Percentiles rank a stretch among this genome's conserved stretches.
These are phyloP conservation scores for Boletus vinaceobasis DNA, from an alignment of 768 basidiomycete genomes.

Conservation along the genomic window DNA sequence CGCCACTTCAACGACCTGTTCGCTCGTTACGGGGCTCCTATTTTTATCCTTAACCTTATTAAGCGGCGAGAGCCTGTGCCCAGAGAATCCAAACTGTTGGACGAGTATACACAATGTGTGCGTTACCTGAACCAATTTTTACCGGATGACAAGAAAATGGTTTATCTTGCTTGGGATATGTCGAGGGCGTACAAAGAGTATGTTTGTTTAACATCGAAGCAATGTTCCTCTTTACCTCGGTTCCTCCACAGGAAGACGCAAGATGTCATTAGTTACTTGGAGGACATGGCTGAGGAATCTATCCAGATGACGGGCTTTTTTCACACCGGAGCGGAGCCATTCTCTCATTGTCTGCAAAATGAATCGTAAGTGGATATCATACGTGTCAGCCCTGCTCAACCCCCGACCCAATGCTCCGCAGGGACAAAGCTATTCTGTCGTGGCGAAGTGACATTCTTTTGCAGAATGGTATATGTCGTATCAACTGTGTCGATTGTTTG, in stretches of 20 bases:
- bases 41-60: constrained; percentile 92
- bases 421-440: constrained; percentile 26
- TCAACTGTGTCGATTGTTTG: constrained; percentile 96
- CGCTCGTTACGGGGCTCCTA: constrained; percentile 81
- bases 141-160: constrained; percentile 80
- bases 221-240: neutral
- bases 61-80: constrained; percentile 78
- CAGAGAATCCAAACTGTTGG: constrained; percentile 84
- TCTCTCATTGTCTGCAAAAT: constrained; percentile 60
- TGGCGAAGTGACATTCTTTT: constrained; percentile 72
- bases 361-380: constrained; percentile 28
- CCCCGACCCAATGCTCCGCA: constrained; percentile 8
- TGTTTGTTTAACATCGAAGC: constrained; percentile 15
- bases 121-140: constrained; percentile 93
- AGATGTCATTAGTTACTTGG: constrained; percentile 92
- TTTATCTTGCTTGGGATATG: constrained; percentile 97
- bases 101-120: constrained; percentile 91
- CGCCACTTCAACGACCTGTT: constrained; percentile 92
- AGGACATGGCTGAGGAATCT: constrained; percentile 92
- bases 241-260: constrained; percentile 69
- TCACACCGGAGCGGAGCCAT: constrained; percentile 88
- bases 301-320: constrained; percentile 92
- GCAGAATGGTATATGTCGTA: constrained; percentile 90
- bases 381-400: neutral
- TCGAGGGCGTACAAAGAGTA: constrained; percentile 91